phyloP scores from a whole-genome alignment of 768 basidiomycete genomes.

The Xerocomellus dryophilus region DNA sequence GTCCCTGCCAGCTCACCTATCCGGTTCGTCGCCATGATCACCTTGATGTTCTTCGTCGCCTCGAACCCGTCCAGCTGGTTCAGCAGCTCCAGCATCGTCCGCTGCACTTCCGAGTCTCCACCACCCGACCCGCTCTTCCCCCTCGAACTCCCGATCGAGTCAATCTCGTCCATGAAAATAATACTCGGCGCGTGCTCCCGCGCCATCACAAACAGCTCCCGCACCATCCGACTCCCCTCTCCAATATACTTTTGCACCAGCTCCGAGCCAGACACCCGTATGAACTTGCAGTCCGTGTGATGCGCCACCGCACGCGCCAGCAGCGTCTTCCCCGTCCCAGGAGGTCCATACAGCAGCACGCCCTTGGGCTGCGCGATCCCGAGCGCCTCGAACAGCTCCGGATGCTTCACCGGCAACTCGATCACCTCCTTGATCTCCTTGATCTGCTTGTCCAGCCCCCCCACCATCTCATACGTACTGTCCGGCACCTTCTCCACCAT shows the following conservation, averaged over 20 bases:
- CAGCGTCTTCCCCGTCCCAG: slow-evolving; percentile 95
- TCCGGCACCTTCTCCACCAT: slow-evolving; percentile 99
- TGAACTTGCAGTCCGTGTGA: slow-evolving; percentile 97
- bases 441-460: slow-evolving; percentile 95
- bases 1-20: slow-evolving; percentile 51
- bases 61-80: slow-evolving; percentile 91
- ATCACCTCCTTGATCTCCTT: slow-evolving; percentile 99
- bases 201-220: slow-evolving; percentile 98
- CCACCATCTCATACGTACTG: slow-evolving; percentile 99
- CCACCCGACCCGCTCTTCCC: slow-evolving; percentile 77
- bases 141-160: slow-evolving; percentile 91
- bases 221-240: slow-evolving; percentile 94
- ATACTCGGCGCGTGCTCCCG: slow-evolving; percentile 96
- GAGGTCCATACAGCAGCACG: slow-evolving; percentile 92
- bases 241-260: slow-evolving; percentile 98
- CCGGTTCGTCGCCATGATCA: slow-evolving; percentile 97
- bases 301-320: slow-evolving; percentile 95
- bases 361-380: slow-evolving; percentile 98
- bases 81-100: slow-evolving; percentile 86
- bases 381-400: slow-evolving; percentile 92
- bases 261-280: slow-evolving; percentile 91
- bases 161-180: slow-evolving; percentile 99
- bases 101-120: slow-evolving; percentile 86
- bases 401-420: slow-evolving; percentile 95
- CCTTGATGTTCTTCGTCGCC: slow-evolving; percentile 80